Evolutionary conservation across 805 yeast species (phyloP), one percentile per base, ranked within the genome.

Genomic region (Lipomyces kockii): DNA sequence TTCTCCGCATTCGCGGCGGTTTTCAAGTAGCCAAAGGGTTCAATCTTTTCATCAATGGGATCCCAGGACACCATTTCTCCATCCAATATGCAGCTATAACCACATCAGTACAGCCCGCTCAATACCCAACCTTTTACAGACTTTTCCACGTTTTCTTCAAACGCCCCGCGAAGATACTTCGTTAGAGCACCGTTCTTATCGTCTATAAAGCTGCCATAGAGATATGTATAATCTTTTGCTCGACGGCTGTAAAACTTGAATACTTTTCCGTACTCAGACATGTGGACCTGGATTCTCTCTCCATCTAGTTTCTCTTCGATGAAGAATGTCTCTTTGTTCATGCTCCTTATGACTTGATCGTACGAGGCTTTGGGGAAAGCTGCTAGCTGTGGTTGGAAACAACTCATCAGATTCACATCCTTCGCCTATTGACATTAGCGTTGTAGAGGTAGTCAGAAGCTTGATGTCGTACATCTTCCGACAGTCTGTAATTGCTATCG

Each of bases 41-140:
- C 79, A 3, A 91, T 81, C 1, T 74, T 65, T 82, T 78, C 58
- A 77, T 80, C 62, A 1, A 64, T 65, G 0, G 86, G 85, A 77
- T 93, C 97, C 83, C 86, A 92, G 0, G 96, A 91, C 1, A 94
- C 87, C 94, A 94, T 91, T 77, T 94, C 99, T 0, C 98, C 98
- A 78, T 94, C 99, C 3, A 94, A 74, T 5, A 89, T 82, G 27
- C 83, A 78, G 52, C 71, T 77, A 8, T 75, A n/a, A 66, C 8
- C 29, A 29, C 39, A n/a, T 63, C 46, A n/a, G 39, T 35, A 29
- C 2, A n/a, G 60, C 12, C 9, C 49, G 49, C 25, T 43, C 22
- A n/a, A n/a, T 43, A 6, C 25, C 7, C 49, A 43, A 43, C 20
- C 49, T n/a, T 17, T 43, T n/a, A 81, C 79, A 64, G 79, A 78